Percentiles rank a stretch among this genome's conserved stretches.
Evolutionary conservation across 1,139 yeast genomes (phyloP).

Genomic region (Insectozyma bohioensis): DNA sequence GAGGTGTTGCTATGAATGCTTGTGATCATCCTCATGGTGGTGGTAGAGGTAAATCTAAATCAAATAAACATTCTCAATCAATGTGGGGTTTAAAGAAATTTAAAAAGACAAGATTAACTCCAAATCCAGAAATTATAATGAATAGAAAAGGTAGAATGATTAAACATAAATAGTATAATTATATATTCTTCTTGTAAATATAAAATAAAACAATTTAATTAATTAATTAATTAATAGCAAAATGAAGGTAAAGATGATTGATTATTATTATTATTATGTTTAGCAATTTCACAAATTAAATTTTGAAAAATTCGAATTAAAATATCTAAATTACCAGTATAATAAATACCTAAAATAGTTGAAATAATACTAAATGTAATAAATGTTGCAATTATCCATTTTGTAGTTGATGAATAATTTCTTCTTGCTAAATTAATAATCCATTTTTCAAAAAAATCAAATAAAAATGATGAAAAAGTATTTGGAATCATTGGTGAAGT

Average conservation of each 20-base stretch:
- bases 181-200: conserved; percentile 8
- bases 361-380: conserved; percentile 11
- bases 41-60: conserved; percentile 99
- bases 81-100: conserved; percentile 98
- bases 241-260: conserved; percentile 11
- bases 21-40: conserved; percentile 99
- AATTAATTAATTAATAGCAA: conserved; percentile 12
- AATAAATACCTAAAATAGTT: conserved; percentile 12
- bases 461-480: not conserved
- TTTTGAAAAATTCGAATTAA: conserved; percentile 12
- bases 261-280: conserved; percentile 7
- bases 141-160: conserved; percentile 13
- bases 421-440: conserved; percentile 8
- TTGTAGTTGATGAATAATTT: conserved; percentile 9
- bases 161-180: conserved; percentile 10
- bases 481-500: not conserved
- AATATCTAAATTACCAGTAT: conserved; percentile 19
- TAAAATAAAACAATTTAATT: not conserved
- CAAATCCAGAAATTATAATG: conserved; percentile 11
- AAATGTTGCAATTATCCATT: conserved; percentile 12
- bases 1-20: conserved; percentile 99
- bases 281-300: conserved; percentile 18
- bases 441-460: conserved; percentile 11
- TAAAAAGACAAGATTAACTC: conserved; percentile 71
- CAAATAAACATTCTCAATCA: conserved; percentile 89